Base-by-base conservation (phyloP, 2,329 filamentous ascomycete species). In the Diaporthe vexans region DNA sequence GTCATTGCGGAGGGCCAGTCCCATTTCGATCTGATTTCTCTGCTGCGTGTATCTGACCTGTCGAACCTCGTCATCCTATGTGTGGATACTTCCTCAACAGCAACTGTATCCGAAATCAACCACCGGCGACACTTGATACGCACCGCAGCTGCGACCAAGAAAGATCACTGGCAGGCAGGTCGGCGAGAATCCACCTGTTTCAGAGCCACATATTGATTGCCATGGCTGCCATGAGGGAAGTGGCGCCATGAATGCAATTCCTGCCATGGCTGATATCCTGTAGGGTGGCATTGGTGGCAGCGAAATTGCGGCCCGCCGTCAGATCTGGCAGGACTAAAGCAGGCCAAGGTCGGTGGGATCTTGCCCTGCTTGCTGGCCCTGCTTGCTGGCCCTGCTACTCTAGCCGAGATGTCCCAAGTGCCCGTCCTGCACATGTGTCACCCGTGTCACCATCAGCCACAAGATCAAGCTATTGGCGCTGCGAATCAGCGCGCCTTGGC, bases 291-390 rank as follows among this genome's bases (percentile, higher is more conserved):
- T 17, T 19, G 17, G 29, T 67, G 29, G 63, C 63, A 54, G 61
- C 26, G 48, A 35, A 10, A 54, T 35, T 11, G 48, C 63, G 63
- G 63, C 63, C 63, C 63, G 48, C 37, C 63, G n/a, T 68, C 33
- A 54, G 63, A 68, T 68, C 63, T 68, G 63, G 63, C 63, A 40
- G 63, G 3, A 35, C 63, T 54, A 52, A 54, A 33, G 63, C 63
- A 54, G 63, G 63, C 63, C 63, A 68, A 54, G 63, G 3, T 51
- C 51, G 43, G 6, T 48, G 26, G 21, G 43, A 24, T 40, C 37
- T 29, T 6, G 17, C 15, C 15, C 43, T 19, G 43, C 43, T 8
- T 57, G 37, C 59, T 26, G 40, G 26, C 59, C 43, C 61, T 13
- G 29, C 56, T 29, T n/a, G n/a, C n/a, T n/a, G n/a, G 5, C 29